phyloP scores from a whole-genome alignment of 2,329 filamentous ascomycete genomes.

The Trichophyton rubrum region DNA sequence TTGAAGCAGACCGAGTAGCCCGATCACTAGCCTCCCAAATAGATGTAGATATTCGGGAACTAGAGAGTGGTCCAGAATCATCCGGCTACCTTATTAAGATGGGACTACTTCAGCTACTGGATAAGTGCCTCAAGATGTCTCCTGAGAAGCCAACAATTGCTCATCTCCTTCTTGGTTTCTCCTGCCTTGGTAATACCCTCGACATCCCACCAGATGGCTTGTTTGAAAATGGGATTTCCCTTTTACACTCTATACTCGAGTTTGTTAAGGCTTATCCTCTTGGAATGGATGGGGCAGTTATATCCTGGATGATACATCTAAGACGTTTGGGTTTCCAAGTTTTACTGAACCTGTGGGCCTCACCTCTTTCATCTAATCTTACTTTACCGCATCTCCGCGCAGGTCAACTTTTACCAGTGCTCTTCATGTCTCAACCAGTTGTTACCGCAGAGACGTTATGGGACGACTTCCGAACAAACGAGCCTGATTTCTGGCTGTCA shows the following conservation, averaged over 20 bases:
- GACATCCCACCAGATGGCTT: conserved; percentile 55
- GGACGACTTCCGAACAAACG: conserved; percentile 53
- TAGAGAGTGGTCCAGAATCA: conserved; percentile 56
- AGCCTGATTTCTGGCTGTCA: conserved; percentile 55
- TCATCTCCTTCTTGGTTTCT: conserved; percentile 80
- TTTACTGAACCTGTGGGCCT: conserved; percentile 70
- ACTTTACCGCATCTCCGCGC: conserved; percentile 68
- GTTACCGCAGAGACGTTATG: conserved; percentile 58
- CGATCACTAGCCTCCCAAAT: conserved; percentile 59
- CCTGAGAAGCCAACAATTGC: conserved; percentile 74
- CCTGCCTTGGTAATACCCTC: conserved; percentile 58
- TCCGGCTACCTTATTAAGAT: conserved; percentile 70
- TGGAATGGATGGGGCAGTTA: conserved; percentile 46
- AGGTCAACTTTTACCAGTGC: conserved; percentile 65
- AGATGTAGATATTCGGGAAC: conserved; percentile 52
- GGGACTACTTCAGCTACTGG: conserved; percentile 74
- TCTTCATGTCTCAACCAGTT: conserved; percentile 59
- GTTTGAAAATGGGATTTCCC: conserved; percentile 55
- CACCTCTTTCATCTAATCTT: conserved; percentile 61
- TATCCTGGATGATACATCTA: conserved; percentile 56
- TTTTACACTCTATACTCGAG: conserved; percentile 71
- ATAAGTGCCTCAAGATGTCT: conserved; percentile 62
- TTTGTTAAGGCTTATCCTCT: conserved; percentile 60
- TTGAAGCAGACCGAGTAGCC: conserved; percentile 68
- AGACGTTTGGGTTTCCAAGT: conserved; percentile 60